These are phyloP conservation scores for Syzygium aqueum DNA, from an alignment of 345 rosid genomes.

Conservation along the genomic window DNA sequence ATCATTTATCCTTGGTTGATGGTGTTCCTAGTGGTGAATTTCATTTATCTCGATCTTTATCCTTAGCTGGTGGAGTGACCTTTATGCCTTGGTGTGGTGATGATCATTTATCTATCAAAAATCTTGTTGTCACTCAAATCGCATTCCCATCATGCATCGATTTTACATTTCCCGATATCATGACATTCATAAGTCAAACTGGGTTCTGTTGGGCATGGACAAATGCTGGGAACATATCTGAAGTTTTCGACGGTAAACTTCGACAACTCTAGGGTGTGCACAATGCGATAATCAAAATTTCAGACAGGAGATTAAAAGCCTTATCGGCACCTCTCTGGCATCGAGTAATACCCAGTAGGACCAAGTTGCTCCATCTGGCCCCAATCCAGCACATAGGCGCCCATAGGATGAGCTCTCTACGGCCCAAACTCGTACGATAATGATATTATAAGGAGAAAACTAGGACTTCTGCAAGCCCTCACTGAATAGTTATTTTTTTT, in stretches of 20 bases:
- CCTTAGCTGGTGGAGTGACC: not conserved
- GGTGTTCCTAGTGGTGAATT: not conserved
- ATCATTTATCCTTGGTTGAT: not conserved
- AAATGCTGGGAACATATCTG: not conserved
- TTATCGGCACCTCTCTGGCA: not conserved
- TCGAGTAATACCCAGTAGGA: not conserved
- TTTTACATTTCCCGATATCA: not conserved
- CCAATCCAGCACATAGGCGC: not conserved
- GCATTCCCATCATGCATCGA: not conserved
- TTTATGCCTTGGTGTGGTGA: not conserved
- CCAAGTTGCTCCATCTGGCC: not conserved
- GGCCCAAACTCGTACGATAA: not conserved
- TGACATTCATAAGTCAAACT: not conserved
- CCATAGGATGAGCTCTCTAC: not conserved
- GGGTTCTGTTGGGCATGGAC: not conserved
- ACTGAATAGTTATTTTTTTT: not conserved
- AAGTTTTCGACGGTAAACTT: not conserved
- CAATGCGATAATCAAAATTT: not conserved
- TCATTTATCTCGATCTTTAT: not conserved
- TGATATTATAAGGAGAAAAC: not conserved
- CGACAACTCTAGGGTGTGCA: not conserved
- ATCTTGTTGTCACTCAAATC: not conserved
- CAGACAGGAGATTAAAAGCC: not conserved
- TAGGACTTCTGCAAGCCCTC: not conserved
- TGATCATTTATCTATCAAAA: not conserved